phyloP scores from a whole-genome alignment of 495 filamentous ascomycete genomes.

The Lasiosphaeriaceae sp. region DNA sequence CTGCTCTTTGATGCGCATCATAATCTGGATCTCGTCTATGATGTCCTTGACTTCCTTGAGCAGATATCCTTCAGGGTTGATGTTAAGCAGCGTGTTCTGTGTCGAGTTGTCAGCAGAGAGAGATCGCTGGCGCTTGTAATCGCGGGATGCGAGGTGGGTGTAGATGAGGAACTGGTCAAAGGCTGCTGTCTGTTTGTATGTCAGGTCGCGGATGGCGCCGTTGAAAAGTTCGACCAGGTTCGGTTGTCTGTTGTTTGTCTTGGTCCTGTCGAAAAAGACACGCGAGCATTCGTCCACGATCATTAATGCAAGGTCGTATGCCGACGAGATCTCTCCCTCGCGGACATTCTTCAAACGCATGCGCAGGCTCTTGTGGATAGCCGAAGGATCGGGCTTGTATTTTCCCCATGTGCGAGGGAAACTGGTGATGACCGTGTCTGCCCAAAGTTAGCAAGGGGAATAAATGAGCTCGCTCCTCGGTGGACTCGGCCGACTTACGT shows the following conservation, averaged over 20 bases:
- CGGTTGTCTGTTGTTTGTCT: constrained; percentile 36
- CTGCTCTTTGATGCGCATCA: constrained; percentile 56
- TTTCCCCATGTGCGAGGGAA: constrained; percentile 63
- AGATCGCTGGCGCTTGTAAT: constrained; percentile 19
- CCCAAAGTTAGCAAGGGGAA: neutral
- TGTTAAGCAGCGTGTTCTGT: constrained; percentile 58
- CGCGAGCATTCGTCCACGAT: constrained; percentile 61
- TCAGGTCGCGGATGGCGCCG: constrained; percentile 53
- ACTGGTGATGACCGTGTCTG: constrained; percentile 56
- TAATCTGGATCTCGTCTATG: constrained; percentile 68
- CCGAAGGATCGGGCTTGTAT: constrained; percentile 59
- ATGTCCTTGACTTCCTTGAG: constrained; percentile 69
- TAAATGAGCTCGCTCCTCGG: neutral
- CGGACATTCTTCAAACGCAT: constrained; percentile 17
- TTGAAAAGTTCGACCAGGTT: constrained; percentile 67
- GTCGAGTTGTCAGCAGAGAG: constrained; percentile 37
- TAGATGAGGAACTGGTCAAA: constrained; percentile 33
- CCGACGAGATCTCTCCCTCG: constrained; percentile 56
- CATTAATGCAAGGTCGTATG: constrained; percentile 58
- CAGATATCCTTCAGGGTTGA: constrained; percentile 63
- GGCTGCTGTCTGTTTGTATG: constrained; percentile 31
- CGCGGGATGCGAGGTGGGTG: constrained; percentile 25
- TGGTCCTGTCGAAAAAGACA: constrained; percentile 58
- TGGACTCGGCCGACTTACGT: constrained; percentile 4
- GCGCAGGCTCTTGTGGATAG: constrained; percentile 55